These are phyloP conservation scores for Xylaria polymorpha DNA, from an alignment of 2,329 filamentous ascomycete species.

Conservation along the genomic window DNA sequence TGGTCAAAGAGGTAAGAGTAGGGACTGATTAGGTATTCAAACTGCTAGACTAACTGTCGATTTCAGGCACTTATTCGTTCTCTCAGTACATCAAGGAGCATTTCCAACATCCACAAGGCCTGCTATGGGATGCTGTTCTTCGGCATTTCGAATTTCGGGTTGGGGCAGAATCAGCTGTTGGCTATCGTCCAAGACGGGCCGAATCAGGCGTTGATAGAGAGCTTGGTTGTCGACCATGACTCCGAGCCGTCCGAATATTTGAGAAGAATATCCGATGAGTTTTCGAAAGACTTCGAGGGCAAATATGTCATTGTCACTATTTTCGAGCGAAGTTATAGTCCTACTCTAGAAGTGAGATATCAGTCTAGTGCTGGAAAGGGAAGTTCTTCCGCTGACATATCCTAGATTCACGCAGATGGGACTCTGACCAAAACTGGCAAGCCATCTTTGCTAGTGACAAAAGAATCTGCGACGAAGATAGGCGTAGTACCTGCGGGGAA, in stretches of 20 bases:
- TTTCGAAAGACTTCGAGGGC: constrained; percentile 17
- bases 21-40: neutral
- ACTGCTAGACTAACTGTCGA: neutral
- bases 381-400: neutral
- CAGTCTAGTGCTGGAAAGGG: neutral
- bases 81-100: neutral
- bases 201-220: constrained; percentile 42
- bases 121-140: constrained; percentile 47
- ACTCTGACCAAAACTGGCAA: constrained; percentile 36
- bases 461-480: constrained; percentile 44
- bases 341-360: constrained; percentile 2
- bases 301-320: neutral
- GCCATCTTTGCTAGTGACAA: constrained; percentile 40
- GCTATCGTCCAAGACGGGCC: constrained; percentile 43
- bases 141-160: constrained; percentile 47
- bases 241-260: constrained; percentile 42
- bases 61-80: constrained; percentile 9
- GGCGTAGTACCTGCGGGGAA: constrained; percentile 38
- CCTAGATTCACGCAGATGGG: neutral
- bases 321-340: neutral
- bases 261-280: constrained; percentile 38
- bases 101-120: constrained; percentile 31
- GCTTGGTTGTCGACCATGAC: constrained; percentile 40
- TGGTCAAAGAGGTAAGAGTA: constrained; percentile 46
- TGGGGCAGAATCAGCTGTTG: constrained; percentile 40